A percentile compares a stretch with the other conserved stretches of the same genome.
These are phyloP conservation scores for Fragaria vesca DNA, from an alignment of 306 rosid species.

Conservation along the genomic window DNA sequence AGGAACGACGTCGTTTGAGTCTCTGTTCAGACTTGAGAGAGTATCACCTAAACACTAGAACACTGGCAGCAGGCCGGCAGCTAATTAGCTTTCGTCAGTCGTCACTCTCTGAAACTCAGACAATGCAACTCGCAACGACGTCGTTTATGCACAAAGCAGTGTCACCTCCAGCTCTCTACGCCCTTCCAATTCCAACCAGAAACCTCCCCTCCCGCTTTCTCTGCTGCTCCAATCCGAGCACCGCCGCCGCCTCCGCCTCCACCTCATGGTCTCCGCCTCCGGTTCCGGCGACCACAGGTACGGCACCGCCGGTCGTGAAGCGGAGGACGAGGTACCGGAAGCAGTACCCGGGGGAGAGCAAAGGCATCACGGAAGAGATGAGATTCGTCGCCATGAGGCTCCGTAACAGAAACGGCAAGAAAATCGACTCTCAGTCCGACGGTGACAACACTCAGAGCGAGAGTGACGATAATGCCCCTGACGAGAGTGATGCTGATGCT, in stretches of 20 bases:
- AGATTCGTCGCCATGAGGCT: conserved; percentile 93
- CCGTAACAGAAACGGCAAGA: conserved; percentile 45
- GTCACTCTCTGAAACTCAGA: too few species aligned
- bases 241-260: too few species aligned
- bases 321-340: conserved; percentile 57
- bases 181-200: conserved; percentile 10
- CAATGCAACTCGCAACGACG: conserved; percentile 25
- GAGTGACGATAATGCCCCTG: neutral
- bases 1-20: too few species aligned
- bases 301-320: conserved; percentile 36
- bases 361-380: conserved; percentile 90
- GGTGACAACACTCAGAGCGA: neutral
- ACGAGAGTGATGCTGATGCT: neutral
- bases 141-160: conserved; percentile 34
- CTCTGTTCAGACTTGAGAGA: too few species aligned
- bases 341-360: conserved; percentile 73
- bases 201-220: neutral
- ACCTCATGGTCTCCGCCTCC: neutral
- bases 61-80: too few species aligned
- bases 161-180: conserved; percentile 10
- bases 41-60: too few species aligned
- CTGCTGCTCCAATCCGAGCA: neutral
- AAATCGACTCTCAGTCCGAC: conserved; percentile 11
- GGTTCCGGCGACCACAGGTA: neutral
- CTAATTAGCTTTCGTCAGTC: too few species aligned